phyloP scores from a whole-genome alignment of 2,329 filamentous ascomycete species.

The Paecilomyces dactylethromorphus region DNA sequence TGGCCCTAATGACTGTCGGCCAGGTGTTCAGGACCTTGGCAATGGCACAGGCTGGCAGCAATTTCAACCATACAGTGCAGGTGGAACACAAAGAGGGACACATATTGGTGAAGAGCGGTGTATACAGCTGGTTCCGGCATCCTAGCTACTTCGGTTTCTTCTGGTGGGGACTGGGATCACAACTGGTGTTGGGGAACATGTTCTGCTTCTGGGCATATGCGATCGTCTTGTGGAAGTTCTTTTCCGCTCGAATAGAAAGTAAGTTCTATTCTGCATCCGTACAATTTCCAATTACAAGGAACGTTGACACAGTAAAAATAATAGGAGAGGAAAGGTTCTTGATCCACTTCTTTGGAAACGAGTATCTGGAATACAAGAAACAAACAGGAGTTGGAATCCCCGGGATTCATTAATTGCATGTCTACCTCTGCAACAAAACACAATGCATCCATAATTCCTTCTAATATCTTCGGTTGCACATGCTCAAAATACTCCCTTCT shows the following conservation, averaged over 20 bases:
- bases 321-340: constrained; percentile 71
- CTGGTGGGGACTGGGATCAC: constrained; percentile 95
- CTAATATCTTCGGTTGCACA: neutral
- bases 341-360: constrained; percentile 72
- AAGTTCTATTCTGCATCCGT: constrained; percentile 24
- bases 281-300: neutral
- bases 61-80: constrained; percentile 87
- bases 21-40: constrained; percentile 72
- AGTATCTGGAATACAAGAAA: constrained; percentile 69
- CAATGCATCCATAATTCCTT: neutral
- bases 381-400: constrained; percentile 74
- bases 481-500: neutral
- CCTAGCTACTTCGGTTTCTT: constrained; percentile 98
- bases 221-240: constrained; percentile 78
- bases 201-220: constrained; percentile 70
- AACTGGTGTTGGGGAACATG: constrained; percentile 79
- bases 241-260: constrained; percentile 63
- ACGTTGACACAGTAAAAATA: constrained; percentile 8
- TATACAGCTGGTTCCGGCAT: constrained; percentile 73
- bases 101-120: constrained; percentile 70
- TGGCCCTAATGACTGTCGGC: constrained; percentile 60
- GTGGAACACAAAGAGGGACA: constrained; percentile 63
- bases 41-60: constrained; percentile 82
- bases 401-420: constrained; percentile 49
- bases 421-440: neutral